Conservation (phyloP, 441 rosid genomes). For the Melastoma candidum region DNA sequence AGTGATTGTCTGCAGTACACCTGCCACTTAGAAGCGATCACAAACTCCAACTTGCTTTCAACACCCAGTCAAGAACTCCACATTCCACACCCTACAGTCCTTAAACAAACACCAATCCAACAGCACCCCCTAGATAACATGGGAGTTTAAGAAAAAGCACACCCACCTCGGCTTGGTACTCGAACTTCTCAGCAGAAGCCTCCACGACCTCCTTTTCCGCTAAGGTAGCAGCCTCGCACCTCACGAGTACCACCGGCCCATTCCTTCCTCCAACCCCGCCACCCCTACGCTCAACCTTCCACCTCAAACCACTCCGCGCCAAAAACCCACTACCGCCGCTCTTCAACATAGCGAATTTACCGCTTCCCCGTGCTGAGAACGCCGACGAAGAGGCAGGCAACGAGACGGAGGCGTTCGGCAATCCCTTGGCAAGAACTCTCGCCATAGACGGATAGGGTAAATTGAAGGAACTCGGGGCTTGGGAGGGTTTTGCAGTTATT, state of each 20-base stretch:
- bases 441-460: slow-evolving; percentile 34
- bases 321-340: slow-evolving; percentile 32
- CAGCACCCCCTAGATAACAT: too few relatives aligned
- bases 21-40: too few relatives aligned
- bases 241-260: slow-evolving; percentile 11
- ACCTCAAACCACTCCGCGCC: slow-evolving; percentile 40
- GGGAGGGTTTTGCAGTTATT: too few relatives aligned
- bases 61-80: too few relatives aligned
- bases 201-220: slow-evolving; percentile 77
- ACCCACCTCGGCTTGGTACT: slow-evolving; percentile 94
- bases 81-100: too few relatives aligned
- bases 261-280: slow-evolving; percentile 23
- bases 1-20: too few relatives aligned
- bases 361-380: slow-evolving; percentile 19
- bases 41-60: too few relatives aligned
- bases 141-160: too few relatives aligned
- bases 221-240: slow-evolving; percentile 62
- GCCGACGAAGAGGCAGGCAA: slow-evolving; percentile 32
- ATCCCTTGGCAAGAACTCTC: slow-evolving; percentile 63
- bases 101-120: too few relatives aligned
- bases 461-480: too few relatives aligned
- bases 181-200: slow-evolving; percentile 73
- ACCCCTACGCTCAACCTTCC: slow-evolving; percentile 45
- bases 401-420: slow-evolving; percentile 38
- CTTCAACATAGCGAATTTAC: slow-evolving; percentile 25